Base-by-base conservation (phyloP, 495 filamentous ascomycete species). In the Ascodesmis nigricans region DNA sequence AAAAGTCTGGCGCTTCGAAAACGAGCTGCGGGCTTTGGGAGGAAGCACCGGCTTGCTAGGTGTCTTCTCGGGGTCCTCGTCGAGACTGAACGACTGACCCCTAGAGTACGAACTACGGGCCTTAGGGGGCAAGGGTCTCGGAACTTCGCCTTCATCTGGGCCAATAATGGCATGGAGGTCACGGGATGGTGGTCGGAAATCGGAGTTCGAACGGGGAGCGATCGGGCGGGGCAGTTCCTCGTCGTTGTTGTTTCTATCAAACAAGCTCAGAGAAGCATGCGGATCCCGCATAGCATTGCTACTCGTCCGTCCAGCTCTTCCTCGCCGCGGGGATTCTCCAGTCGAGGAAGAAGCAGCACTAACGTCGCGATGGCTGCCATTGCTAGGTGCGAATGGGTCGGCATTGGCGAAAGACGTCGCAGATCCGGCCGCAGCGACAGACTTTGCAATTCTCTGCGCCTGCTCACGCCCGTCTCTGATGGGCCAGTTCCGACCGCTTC, bases 391-490 rank as follows among this genome's bases (percentile, higher is more conserved):
- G 20, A 7, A 10, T 21, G 15, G 8, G 13, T 22, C 14, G 9
- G 33, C 29, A 1, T 11, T 23, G 1, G 21, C 19, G n/a, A 27
- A 19, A 21, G 32, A 13, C 18, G 42, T 15, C 16, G 33, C 18
- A 8, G 46, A 32, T 15, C 39, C 47, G 23, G 49, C 44, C 40
- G 61, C 63, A 18, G 24, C 6, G 46, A 63, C 53, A 36, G 60
- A 68, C 21, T 53, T 59, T 27, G 54, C 42, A 42, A 95, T 75
- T 39, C 91, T 58, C 43, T 65, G 73, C 27, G 71, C 62, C 55
- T 95, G 87, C 16, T 91, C 81, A 43, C 69, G 74, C 37, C 75
- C 77, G 49, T 91, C 81, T 39, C 73, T 76, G 54, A 97, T 84
- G 13, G 87, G 87, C 87, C 87, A 97, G 50, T 75, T 79, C 47